Percentiles rank a stretch among this genome's conserved stretches.
Evolutionary conservation across 257 asterid species (phyloP).

Genomic region (Asclepias syriaca): DNA sequence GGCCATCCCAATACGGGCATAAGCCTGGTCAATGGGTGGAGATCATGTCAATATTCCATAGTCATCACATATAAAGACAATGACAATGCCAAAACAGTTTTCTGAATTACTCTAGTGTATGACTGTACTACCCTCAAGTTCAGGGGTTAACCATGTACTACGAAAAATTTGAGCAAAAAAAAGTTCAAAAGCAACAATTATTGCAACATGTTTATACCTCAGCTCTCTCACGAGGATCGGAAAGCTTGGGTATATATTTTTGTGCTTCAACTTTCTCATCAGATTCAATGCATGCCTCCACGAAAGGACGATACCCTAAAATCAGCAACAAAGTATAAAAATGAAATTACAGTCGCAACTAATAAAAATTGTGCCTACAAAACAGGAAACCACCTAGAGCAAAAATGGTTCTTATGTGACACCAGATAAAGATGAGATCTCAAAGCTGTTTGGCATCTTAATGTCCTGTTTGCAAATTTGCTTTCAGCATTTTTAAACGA

Average conservation of each 20-base stretch:
- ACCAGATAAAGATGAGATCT: not conserved
- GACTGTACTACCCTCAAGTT: not conserved
- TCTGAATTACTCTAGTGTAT: not conserved
- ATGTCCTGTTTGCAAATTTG: too few species aligned
- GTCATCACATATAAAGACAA: not conserved
- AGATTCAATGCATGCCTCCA: slow-evolving; percentile 91
- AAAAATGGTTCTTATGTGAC: not conserved
- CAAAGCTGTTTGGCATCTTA: not conserved
- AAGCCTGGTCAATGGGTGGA: slow-evolving; percentile 49
- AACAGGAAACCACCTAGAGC: not conserved
- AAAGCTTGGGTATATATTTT: slow-evolving; percentile 80
- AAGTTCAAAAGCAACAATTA: not conserved
- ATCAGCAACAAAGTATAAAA: slow-evolving; percentile 12
- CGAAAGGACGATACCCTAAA: slow-evolving; percentile 92
- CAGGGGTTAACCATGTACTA: not conserved
- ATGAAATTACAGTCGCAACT: slow-evolving; percentile 2
- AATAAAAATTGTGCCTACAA: not conserved
- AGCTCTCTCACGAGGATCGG: slow-evolving; percentile 83
- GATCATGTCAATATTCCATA: not conserved
- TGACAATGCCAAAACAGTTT: not conserved
- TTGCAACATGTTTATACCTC: slow-evolving; percentile 48
- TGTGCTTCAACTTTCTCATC: slow-evolving; percentile 83
- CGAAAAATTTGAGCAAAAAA: not conserved
- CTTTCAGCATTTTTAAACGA: too few species aligned
- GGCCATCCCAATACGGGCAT: slow-evolving; percentile 91